Percentiles rank a stretch among this genome's conserved stretches.
Conservation (phyloP, 371 early-diverging fungal genomes). For the Syncephalastrum monosporum region DNA sequence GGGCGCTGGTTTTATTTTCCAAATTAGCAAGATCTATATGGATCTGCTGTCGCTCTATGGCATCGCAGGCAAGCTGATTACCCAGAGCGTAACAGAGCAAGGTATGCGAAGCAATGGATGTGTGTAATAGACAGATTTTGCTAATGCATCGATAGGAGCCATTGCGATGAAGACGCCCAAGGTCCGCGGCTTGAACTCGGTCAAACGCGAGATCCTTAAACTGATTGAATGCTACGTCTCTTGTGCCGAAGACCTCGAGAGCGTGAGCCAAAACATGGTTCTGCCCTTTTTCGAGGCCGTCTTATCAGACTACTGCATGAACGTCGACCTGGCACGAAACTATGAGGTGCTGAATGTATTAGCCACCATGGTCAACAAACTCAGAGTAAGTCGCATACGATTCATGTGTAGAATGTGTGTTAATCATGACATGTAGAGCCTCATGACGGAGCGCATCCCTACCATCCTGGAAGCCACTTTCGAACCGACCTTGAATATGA, state of each 20-base stretch:
- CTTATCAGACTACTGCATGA: constrained; percentile 82
- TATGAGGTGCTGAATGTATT: constrained; percentile 93
- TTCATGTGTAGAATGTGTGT: not conserved
- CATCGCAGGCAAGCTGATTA: constrained; percentile 82
- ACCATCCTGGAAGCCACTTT: constrained; percentile 91
- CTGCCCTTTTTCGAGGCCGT: constrained; percentile 92
- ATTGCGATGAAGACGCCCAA: constrained; percentile 91
- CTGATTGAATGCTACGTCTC: constrained; percentile 86
- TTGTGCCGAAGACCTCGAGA: constrained; percentile 77
- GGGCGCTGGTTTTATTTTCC: constrained; percentile 83
- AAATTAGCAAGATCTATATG: constrained; percentile 84
- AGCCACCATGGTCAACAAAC: constrained; percentile 77
- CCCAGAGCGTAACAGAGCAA: constrained; percentile 72
- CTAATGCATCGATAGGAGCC: constrained; percentile 10
- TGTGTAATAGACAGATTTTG: not conserved
- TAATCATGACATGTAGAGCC: constrained; percentile 34
- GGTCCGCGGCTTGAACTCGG: constrained; percentile 87
- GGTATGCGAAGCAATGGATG: constrained; percentile 38
- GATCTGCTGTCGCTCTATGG: constrained; percentile 90
- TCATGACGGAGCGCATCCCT: constrained; percentile 81
- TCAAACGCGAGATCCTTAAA: constrained; percentile 93
- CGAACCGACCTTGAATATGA: constrained; percentile 95
- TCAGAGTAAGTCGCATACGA: constrained; percentile 60
- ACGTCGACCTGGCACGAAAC: constrained; percentile 87
- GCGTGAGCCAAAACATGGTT: constrained; percentile 78